Percentiles rank a stretch among this genome's conserved stretches.
Conservation (phyloP, 169 alveolate species). For the Plasmodium chabaudi region DNA sequence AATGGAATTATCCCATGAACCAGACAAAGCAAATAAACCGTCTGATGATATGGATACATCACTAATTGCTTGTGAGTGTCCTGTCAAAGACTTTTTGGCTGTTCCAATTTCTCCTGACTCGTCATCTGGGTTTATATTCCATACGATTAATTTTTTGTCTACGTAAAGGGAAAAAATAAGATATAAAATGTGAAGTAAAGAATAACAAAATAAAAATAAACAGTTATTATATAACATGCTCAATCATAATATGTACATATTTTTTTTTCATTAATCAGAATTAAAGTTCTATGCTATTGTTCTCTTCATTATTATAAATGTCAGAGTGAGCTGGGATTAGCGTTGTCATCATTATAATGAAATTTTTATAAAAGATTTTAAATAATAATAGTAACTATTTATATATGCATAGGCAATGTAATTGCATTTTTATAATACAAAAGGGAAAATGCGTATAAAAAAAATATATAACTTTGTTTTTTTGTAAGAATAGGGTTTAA, state of each 20-base stretch:
- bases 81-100: constrained; percentile 89
- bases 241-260: neutral
- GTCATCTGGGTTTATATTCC: constrained; percentile 87
- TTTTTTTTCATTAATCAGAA: constrained; percentile 51
- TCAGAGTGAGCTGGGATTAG: constrained; percentile 78
- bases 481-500: too few species aligned
- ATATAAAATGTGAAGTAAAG: neutral
- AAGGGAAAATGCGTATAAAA: too few species aligned
- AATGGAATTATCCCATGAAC: constrained; percentile 94
- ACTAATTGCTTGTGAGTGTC: constrained; percentile 95
- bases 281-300: constrained; percentile 24
- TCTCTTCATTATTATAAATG: constrained; percentile 46
- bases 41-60: constrained; percentile 95
- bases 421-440: too few species aligned
- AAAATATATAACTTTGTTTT: too few species aligned
- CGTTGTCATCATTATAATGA: constrained; percentile 58
- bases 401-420: too few species aligned
- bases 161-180: neutral
- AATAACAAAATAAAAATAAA: neutral
- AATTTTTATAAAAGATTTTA: neutral
- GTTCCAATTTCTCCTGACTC: constrained; percentile 88
- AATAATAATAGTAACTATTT: too few species aligned
- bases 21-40: constrained; percentile 95
- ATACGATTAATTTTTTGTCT: constrained; percentile 88
- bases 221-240: neutral